These are phyloP conservation scores for Didymella pinodella DNA, from an alignment of 2,329 filamentous ascomycete genomes.

Conservation along the genomic window DNA sequence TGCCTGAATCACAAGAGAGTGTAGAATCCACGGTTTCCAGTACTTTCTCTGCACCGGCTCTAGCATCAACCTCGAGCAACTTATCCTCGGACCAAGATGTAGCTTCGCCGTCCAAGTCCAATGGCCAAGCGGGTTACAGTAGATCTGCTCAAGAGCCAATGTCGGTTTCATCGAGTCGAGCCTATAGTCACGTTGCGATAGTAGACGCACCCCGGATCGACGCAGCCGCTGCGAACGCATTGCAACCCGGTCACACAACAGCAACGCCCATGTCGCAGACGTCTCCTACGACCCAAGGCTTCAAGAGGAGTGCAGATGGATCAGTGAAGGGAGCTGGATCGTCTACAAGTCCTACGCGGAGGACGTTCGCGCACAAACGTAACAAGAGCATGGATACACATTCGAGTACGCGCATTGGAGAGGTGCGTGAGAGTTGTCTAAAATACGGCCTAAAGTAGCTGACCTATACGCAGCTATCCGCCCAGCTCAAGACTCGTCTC, in stretches of 20 bases:
- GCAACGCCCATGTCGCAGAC: conserved; percentile 54
- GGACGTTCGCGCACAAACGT: conserved; percentile 66
- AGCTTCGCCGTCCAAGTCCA: conserved; percentile 39
- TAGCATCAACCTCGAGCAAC: conserved; percentile 42
- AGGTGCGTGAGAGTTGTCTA: conserved; percentile 63
- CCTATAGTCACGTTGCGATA: conserved; percentile 51
- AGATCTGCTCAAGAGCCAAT: conserved; percentile 50
- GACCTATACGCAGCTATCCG: conserved; percentile 67
- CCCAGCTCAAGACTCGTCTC: conserved; percentile 81
- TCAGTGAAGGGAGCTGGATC: conserved; percentile 62
- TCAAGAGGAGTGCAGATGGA: conserved; percentile 81
- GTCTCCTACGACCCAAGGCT: conserved; percentile 56
- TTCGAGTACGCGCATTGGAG: conserved; percentile 73
- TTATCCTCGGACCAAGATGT: conserved; percentile 39
- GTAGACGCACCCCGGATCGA: conserved; percentile 34
- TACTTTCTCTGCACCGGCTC: conserved; percentile 43
- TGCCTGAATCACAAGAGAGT: conserved; percentile 46
- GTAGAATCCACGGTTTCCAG: conserved; percentile 44
- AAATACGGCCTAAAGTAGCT: conserved; percentile 29
- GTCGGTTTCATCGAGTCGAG: conserved; percentile 59
- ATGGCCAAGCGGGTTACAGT: conserved; percentile 49
- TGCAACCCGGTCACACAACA: conserved; percentile 43
- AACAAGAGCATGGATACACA: conserved; percentile 74
- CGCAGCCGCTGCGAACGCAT: conserved; percentile 34
- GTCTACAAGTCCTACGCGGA: conserved; percentile 21